Conservation (phyloP, 2,329 filamentous ascomycete species). For the Drechmeria coniospora region DNA sequence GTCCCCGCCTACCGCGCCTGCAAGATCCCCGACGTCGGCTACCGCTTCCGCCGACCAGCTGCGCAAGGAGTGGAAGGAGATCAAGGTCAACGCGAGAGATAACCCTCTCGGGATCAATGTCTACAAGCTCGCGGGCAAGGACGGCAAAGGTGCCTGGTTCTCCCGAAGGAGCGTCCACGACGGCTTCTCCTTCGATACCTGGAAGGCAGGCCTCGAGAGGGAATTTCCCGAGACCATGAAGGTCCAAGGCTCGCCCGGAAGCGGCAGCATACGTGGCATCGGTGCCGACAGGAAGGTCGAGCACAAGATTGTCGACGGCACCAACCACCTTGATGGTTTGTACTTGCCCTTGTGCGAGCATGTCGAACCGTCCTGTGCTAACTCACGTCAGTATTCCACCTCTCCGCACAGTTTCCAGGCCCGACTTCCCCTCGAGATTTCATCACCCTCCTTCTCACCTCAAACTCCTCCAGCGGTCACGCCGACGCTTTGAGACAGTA, state of each 20-base stretch:
- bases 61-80: constrained; percentile 76
- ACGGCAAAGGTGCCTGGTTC: constrained; percentile 82
- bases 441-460: constrained; percentile 61
- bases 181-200: constrained; percentile 59
- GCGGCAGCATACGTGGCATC: constrained; percentile 68
- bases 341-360: not conserved
- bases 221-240: constrained; percentile 72
- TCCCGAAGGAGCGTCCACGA: constrained; percentile 70
- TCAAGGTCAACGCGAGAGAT: constrained; percentile 55
- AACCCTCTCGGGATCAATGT: constrained; percentile 65
- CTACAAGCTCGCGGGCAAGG: constrained; percentile 65
- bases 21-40: constrained; percentile 32
- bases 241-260: constrained; percentile 52
- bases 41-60: constrained; percentile 37
- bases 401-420: constrained; percentile 80
- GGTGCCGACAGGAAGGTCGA: constrained; percentile 66
- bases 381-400: constrained; percentile 50
- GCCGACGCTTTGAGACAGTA: constrained; percentile 45
- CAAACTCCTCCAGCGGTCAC: constrained; percentile 32
- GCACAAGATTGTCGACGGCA: constrained; percentile 37
- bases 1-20: constrained; percentile 22
- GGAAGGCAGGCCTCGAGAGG: constrained; percentile 58
- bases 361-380: constrained; percentile 5
- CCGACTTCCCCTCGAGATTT: constrained; percentile 83
- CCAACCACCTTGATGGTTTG: constrained; percentile 47